Base-by-base conservation (phyloP, 805 yeast species). In the Pichia thaimueangensis region DNA sequence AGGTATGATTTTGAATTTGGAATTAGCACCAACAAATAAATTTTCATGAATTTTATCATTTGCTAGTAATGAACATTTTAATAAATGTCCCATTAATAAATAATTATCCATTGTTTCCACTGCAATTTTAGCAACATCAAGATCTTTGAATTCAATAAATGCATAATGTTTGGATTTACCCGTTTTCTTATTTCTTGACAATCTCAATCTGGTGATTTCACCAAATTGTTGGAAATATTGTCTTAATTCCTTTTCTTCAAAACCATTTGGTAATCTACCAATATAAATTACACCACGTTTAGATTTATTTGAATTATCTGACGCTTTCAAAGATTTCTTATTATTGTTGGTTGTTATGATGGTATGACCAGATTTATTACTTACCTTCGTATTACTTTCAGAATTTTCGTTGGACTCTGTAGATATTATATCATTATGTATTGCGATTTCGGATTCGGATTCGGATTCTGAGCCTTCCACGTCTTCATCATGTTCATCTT, bases 81-180 rank as follows among this genome's bases (percentile, higher is more conserved):
- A 68, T 48, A 89, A 74, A 63, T 91, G 97, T 6, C 94, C 94
- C 67, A 86, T 80, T 35, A 93, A 60, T 48, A 93, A 72, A 57
- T 93, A 93, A 65, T 93, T 93, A 65, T 93, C 82, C 98, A 93
- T 93, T 35, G 97, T 81, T 51, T 93, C 97, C 47, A 84, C 85
- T 3, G 96, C 98, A 47, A 88, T 71, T 52, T 78, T 74, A 35
- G 97, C 97, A 43, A 84, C 94, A 37, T 80, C 86, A 30, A 62
- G 58, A 42, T 78, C 71, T 32, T 73, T 75, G 57, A 91, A 93
- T 64, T 93, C 96, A 35, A 93, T 68, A 62, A 86, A 91, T 6
- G 88, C 97, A 62, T 80, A 91, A 61, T 88, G 97, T 66, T 87
- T 89, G 13, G 95, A 80, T 42, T 80, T 78, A 35, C 97, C 97